Base-by-base conservation (phyloP, 2,329 filamentous ascomycete species). In the Colletotrichum truncatum region DNA sequence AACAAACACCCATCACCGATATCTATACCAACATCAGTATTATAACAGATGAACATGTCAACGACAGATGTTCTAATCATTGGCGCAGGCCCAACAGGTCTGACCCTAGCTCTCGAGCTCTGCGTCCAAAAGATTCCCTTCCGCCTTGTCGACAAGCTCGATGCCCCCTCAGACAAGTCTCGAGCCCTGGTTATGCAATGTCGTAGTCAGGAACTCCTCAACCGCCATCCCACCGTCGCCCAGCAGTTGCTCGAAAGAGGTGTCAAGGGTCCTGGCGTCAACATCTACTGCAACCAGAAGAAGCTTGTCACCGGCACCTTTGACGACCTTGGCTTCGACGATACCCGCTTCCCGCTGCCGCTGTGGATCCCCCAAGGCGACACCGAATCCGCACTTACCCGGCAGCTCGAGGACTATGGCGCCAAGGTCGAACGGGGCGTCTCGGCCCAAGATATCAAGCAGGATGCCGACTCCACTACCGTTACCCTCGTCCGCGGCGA, bases 181-280 rank as follows among this genome's bases (percentile, higher is more conserved):
- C 80, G 75, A 66, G 83, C 75, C 8, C 71, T 86, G 1, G 76
- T 79, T 9, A 71, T 86, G 5, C 85, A 87, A 60, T 75, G 82
- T 11, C 80, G 84, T 8, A 83, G 80, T 1, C 70, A 85, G 8
- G 85, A 87, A 68, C 74, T 86, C 23, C 78, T 86, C 52, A 78
- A 78, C 48, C 83, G 84, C 38, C 78, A 86, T 45, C 73, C 73
- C 36, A 68, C 26, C 36, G 45, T 81, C 30, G 71, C 77, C 7
- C 73, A 79, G 10, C 71, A 72, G 3, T 68, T 84, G 25, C 45
- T 82, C 3, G 64, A 69, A 2, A 70, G 71, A 5, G 81, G 82
- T 16, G 77, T 76, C 46, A 69, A 75, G 16, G 72, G 79, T n/a
- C 67, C 68, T 12, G 80, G 79, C 9, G 73, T 77, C 8, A 76